phyloP scores from a whole-genome alignment of 2,329 filamentous ascomycete species.

The Talaromyces sp. region DNA sequence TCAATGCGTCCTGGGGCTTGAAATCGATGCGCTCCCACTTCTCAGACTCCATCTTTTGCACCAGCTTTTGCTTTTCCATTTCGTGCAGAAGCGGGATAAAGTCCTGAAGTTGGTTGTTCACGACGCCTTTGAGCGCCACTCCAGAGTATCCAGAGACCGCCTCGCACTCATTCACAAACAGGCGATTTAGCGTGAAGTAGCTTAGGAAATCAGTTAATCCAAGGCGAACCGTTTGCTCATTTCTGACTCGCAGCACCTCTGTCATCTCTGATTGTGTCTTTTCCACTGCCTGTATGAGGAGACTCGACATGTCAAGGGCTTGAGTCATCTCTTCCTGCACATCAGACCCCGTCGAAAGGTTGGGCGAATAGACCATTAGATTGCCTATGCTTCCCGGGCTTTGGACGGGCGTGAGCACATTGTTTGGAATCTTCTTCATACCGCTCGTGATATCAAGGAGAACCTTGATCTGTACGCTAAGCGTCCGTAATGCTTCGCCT shows the following conservation, averaged over 20 bases:
- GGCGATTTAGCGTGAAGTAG: constrained; percentile 60
- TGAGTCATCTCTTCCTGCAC: constrained; percentile 59
- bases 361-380: constrained; percentile 40
- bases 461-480: constrained; percentile 88
- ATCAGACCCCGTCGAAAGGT: constrained; percentile 17
- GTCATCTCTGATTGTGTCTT: constrained; percentile 62
- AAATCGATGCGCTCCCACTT: constrained; percentile 65
- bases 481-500: constrained; percentile 76
- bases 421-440: constrained; percentile 28
- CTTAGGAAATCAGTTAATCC: constrained; percentile 56
- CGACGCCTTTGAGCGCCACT: constrained; percentile 56
- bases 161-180: constrained; percentile 65
- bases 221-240: constrained; percentile 56
- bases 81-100: constrained; percentile 59
- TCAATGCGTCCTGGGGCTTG: constrained; percentile 44
- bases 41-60: constrained; percentile 58
- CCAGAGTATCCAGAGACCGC: constrained; percentile 61
- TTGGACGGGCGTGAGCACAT: constrained; percentile 36
- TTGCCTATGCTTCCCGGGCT: constrained; percentile 15
- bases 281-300: constrained; percentile 64
- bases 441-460: constrained; percentile 83
- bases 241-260: constrained; percentile 62
- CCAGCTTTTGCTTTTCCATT: constrained; percentile 54
- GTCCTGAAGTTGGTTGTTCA: constrained; percentile 61
- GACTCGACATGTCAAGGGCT: constrained; percentile 61